A percentile compares a stretch with the other conserved stretches of the same genome.
These are phyloP conservation scores for Cryoendolithus antarcticus DNA, from an alignment of 2,329 filamentous ascomycete genomes.

Conservation along the genomic window DNA sequence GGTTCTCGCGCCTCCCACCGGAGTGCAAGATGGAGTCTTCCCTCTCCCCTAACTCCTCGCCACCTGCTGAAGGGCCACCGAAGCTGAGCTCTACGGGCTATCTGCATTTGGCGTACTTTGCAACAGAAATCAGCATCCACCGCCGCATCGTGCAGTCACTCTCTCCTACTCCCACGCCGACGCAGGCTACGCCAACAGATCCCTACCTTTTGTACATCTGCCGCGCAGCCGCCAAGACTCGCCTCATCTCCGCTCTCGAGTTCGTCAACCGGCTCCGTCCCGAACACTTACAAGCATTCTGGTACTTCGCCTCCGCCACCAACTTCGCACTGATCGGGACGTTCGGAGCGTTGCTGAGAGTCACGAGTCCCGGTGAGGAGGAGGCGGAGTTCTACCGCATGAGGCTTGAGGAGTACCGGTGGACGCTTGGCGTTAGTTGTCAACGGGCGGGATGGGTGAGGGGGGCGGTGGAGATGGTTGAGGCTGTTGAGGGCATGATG, in stretches of 20 bases:
- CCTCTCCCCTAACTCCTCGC: slow-evolving; percentile 8
- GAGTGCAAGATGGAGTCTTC: slow-evolving; percentile 51
- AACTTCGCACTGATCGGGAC: slow-evolving; percentile 94
- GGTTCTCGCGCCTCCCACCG: slow-evolving; percentile 59
- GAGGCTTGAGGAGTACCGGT: slow-evolving; percentile 77
- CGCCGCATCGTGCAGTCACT: slow-evolving; percentile 80
- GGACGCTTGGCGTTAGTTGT: slow-evolving; percentile 79
- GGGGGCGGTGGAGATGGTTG: slow-evolving; percentile 33
- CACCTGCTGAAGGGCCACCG: slow-evolving; percentile 12
- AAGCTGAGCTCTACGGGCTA: slow-evolving; percentile 43
- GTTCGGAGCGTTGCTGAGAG: slow-evolving; percentile 81
- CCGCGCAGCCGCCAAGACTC: slow-evolving; percentile 83
- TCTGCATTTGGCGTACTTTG: slow-evolving; percentile 84
- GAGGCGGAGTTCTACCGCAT: slow-evolving; percentile 88
- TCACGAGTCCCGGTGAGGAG: slow-evolving; percentile 73
- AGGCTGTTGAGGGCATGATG: slow-evolving; percentile 32
- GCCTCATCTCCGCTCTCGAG: slow-evolving; percentile 91
- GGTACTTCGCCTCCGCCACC: slow-evolving; percentile 77
- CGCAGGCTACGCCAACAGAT: slow-evolving; percentile 37
- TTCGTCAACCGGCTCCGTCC: slow-evolving; percentile 88
- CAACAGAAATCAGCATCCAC: slow-evolving; percentile 86
- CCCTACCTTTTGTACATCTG: slow-evolving; percentile 84
- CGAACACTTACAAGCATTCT: slow-evolving; percentile 77
- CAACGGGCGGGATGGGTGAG: slow-evolving; percentile 48
- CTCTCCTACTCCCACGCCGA: slow-evolving; percentile 20